A percentile compares a stretch with the other conserved stretches of the same genome.
Conservation (phyloP, 345 rosid genomes). For the Ailanthus altissimus region DNA sequence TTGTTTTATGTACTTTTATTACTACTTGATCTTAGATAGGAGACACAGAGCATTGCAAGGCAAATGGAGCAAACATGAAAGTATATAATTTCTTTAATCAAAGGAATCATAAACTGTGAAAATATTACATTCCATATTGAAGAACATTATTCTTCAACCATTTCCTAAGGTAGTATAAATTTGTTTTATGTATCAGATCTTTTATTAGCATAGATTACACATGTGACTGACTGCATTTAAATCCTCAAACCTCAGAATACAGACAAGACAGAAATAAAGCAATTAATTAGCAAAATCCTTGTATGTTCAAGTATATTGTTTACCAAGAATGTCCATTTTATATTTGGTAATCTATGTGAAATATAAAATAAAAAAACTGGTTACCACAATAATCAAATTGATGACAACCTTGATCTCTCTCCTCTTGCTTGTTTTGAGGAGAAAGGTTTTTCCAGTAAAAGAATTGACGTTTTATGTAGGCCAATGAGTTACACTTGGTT, state of each 20-base stretch:
- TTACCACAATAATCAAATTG: neutral
- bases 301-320: neutral
- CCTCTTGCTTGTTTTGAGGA: neutral
- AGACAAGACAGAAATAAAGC: neutral
- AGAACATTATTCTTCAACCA: neutral
- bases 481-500: neutral
- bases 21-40: neutral
- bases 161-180: neutral
- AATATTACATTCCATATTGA: neutral
- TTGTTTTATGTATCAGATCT: neutral
- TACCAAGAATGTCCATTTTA: neutral
- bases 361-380: neutral
- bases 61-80: neutral
- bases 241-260: neutral
- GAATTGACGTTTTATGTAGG: neutral
- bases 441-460: neutral
- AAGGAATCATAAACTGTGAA: neutral
- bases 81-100: neutral
- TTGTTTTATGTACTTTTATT: neutral
- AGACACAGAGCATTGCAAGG: neutral
- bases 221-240: neutral
- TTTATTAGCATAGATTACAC: too few species aligned
- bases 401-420: neutral
- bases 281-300: neutral
- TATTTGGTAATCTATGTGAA: neutral